Percentiles rank a stretch among this genome's conserved stretches.
These are phyloP conservation scores for Pulveroboletus ravenelii DNA, from an alignment of 768 basidiomycete species.

Conservation along the genomic window DNA sequence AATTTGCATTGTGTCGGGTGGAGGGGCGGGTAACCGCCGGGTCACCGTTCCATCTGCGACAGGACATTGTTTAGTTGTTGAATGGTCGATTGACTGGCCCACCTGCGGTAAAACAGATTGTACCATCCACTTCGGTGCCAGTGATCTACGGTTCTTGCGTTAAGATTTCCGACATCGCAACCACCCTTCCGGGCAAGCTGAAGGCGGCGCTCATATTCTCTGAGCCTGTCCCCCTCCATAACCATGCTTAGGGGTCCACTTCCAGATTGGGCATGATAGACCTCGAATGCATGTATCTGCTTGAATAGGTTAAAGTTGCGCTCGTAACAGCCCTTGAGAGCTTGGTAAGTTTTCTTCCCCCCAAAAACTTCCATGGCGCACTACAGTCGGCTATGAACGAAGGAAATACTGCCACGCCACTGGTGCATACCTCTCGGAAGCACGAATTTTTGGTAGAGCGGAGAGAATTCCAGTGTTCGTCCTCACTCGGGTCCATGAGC, in stretches of 20 bases:
- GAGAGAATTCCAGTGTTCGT: conserved; percentile 75
- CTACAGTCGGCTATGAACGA: conserved; percentile 33
- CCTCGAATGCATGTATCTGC: conserved; percentile 72
- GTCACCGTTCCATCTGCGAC: conserved; percentile 59
- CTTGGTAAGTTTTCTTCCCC: conserved; percentile 77
- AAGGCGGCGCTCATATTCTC: conserved; percentile 70
- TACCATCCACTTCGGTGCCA: conserved; percentile 81
- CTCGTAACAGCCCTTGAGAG: conserved; percentile 80
- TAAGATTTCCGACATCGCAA: conserved; percentile 70
- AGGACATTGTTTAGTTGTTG: conserved; percentile 3
- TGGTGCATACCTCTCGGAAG: conserved; percentile 58
- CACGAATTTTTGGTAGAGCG: conserved; percentile 80
- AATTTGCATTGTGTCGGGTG: conserved; percentile 33
- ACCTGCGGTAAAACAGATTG: conserved; percentile 66
- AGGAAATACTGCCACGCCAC: neutral
- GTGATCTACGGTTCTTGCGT: conserved; percentile 68
- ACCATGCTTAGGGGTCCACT: conserved; percentile 37
- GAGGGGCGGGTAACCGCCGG: conserved; percentile 53
- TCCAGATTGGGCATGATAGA: conserved; percentile 35
- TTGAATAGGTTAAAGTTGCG: conserved; percentile 83
- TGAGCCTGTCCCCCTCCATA: conserved; percentile 58
- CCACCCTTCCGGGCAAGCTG: conserved; percentile 60
- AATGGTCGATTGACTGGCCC: conserved; percentile 4
- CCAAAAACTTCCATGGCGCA: conserved; percentile 69
- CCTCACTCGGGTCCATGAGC: conserved; percentile 67